These are phyloP conservation scores for Colletotrichum higginsianum DNA, from an alignment of 2,329 filamentous ascomycete species.

Conservation along the genomic window DNA sequence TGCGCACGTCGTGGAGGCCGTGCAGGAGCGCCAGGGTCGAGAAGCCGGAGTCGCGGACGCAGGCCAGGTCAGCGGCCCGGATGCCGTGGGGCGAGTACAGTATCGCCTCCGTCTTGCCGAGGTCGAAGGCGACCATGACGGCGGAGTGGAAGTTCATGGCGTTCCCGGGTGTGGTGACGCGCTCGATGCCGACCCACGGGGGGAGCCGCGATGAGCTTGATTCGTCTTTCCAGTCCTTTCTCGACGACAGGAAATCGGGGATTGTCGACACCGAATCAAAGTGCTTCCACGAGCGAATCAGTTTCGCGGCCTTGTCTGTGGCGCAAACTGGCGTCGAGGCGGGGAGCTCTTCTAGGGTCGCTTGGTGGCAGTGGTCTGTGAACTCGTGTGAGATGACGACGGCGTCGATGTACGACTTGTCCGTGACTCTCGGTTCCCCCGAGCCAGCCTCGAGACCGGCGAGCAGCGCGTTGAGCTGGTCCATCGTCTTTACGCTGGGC, in stretches of 20 bases:
- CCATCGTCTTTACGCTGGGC: constrained; percentile 68
- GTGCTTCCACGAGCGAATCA: constrained; percentile 72
- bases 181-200: constrained; percentile 73
- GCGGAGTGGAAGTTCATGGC: constrained; percentile 74
- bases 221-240: constrained; percentile 46
- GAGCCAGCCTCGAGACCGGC: constrained; percentile 60
- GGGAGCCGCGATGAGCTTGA: constrained; percentile 58
- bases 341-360: constrained; percentile 71
- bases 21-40: constrained; percentile 73
- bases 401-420: constrained; percentile 65
- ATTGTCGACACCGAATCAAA: constrained; percentile 69
- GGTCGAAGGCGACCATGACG: constrained; percentile 69
- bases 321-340: constrained; percentile 71
- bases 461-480: constrained; percentile 68
- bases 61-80: constrained; percentile 55
- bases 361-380: constrained; percentile 77
- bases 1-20: constrained; percentile 74
- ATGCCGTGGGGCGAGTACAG: constrained; percentile 42
- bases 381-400: constrained; percentile 77
- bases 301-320: constrained; percentile 68
- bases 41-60: constrained; percentile 61
- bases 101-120: constrained; percentile 44
- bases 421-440: constrained; percentile 37
- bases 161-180: constrained; percentile 68
- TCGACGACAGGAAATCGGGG: constrained; percentile 57